Percentiles rank a stretch among this genome's conserved stretches.
Evolutionary conservation across 2,329 filamentous ascomycete genomes (phyloP).

Genomic region (Tolypocladium ophioglossoides): DNA sequence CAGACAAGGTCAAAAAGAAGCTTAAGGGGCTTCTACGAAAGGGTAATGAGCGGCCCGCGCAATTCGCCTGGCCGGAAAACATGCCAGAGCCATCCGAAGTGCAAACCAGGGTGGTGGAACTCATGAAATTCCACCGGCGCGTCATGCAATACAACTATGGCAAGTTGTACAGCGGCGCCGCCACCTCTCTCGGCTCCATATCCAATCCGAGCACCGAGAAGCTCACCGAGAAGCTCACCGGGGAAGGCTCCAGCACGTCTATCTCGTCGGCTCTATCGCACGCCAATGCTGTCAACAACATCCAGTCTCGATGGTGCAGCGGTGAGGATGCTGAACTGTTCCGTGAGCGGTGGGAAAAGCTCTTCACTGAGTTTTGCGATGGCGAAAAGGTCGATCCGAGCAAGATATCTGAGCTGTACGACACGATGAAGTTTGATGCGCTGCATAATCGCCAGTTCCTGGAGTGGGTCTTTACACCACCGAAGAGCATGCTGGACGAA

Average conservation of each 20-base stretch:
- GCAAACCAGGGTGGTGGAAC: slow-evolving; percentile 78
- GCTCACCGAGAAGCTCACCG: slow-evolving; percentile 31
- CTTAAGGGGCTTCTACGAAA: slow-evolving; percentile 84
- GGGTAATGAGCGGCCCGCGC: slow-evolving; percentile 84
- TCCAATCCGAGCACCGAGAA: slow-evolving; percentile 40
- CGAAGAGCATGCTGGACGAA: slow-evolving; percentile 66
- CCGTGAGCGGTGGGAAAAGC: slow-evolving; percentile 94
- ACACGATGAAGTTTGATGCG: slow-evolving; percentile 99
- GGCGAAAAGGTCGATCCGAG: slow-evolving; percentile 96
- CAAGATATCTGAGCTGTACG: slow-evolving; percentile 96
- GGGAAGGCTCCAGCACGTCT: slow-evolving; percentile 30
- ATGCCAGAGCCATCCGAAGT: slow-evolving; percentile 93
- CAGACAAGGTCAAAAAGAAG: slow-evolving; percentile 99
- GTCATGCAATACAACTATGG: slow-evolving; percentile 93
- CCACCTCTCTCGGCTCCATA: slow-evolving; percentile 50
- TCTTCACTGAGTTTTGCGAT: slow-evolving; percentile 94
- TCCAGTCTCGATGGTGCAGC: slow-evolving; percentile 91
- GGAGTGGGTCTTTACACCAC: slow-evolving; percentile 94
- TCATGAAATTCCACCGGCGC: slow-evolving; percentile 94
- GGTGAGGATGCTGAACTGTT: slow-evolving; percentile 93
- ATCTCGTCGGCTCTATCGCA: slow-evolving; percentile 44
- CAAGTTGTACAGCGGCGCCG: slow-evolving; percentile 60
- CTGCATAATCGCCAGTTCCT: slow-evolving; percentile 93
- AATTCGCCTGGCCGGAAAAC: slow-evolving; percentile 96
- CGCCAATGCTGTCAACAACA: slow-evolving; percentile 52